These are phyloP conservation scores for Pseudodiploospora longispora DNA, from an alignment of 2,329 filamentous ascomycete species.

Conservation along the genomic window DNA sequence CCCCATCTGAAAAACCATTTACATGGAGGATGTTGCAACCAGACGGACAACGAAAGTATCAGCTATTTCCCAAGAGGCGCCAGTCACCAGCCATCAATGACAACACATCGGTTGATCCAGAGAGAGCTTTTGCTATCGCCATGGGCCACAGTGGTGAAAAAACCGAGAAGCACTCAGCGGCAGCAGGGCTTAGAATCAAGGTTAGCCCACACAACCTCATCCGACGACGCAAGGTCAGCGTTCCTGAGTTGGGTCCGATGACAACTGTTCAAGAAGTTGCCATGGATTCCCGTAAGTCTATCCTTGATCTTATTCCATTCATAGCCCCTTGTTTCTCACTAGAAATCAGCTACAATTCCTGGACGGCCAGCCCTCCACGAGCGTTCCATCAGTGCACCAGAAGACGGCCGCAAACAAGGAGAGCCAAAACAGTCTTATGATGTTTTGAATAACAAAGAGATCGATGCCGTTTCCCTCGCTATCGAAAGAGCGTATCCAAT, in stretches of 20 bases:
- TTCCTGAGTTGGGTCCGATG: slow-evolving; percentile 59
- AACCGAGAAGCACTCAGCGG: slow-evolving; percentile 28
- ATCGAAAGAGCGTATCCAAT: too few relatives aligned
- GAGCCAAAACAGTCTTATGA: neutral
- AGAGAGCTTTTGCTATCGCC: slow-evolving; percentile 38
- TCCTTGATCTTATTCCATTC: neutral
- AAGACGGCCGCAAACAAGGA: slow-evolving; percentile 3
- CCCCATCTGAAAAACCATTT: slow-evolving; percentile 40
- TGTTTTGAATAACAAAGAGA: too few relatives aligned
- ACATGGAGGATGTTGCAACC: slow-evolving; percentile 53
- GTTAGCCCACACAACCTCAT: slow-evolving; percentile 50
- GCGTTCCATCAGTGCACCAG: slow-evolving; percentile 54
- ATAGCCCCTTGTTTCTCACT: slow-evolving; percentile 2
- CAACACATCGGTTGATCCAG: slow-evolving; percentile 40
- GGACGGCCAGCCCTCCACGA: slow-evolving; percentile 57
- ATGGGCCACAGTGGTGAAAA: slow-evolving; percentile 34
- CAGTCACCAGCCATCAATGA: slow-evolving; percentile 32
- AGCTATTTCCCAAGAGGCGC: slow-evolving; percentile 50
- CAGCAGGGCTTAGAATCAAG: slow-evolving; percentile 39
- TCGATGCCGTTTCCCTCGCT: too few relatives aligned
- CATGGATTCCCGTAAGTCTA: slow-evolving; percentile 61
- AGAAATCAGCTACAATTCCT: slow-evolving; percentile 52
- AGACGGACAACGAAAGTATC: slow-evolving; percentile 46
- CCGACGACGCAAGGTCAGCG: slow-evolving; percentile 54
- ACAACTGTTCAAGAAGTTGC: slow-evolving; percentile 58